phyloP scores from a whole-genome alignment of 2,329 filamentous ascomycete genomes.

The Fusarium sp. region DNA sequence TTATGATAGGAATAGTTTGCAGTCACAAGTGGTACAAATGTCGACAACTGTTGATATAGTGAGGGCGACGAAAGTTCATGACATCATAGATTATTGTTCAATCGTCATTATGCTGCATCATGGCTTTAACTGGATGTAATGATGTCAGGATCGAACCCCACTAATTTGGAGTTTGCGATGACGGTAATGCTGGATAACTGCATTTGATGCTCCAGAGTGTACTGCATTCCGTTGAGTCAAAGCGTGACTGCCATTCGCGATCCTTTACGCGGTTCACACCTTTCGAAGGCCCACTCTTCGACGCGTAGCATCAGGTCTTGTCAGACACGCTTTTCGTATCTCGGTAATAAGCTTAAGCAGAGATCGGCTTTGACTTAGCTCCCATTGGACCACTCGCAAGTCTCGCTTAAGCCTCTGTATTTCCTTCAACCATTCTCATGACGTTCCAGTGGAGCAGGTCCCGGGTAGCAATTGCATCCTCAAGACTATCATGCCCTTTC shows the following conservation, averaged over 20 bases:
- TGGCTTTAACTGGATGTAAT: not conserved
- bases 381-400: not conserved
- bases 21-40: not conserved
- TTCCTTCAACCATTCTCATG: not conserved
- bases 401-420: not conserved
- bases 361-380: not conserved
- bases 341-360: not conserved
- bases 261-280: not conserved
- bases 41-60: not conserved
- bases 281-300: not conserved
- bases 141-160: not conserved
- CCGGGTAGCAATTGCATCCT: slow-evolving; percentile 28
- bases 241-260: not conserved
- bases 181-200: not conserved
- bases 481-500: slow-evolving; percentile 23
- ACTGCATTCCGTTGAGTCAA: not conserved
- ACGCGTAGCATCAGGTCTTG: not conserved
- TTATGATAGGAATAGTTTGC: not conserved
- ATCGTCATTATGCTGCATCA: slow-evolving; percentile 1
- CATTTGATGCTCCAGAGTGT: not conserved
- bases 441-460: slow-evolving; percentile 27
- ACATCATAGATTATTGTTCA: not conserved
- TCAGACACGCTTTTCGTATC: not conserved
- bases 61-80: not conserved
- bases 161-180: not conserved